These are phyloP conservation scores for Gautieria morchelliformis DNA, from an alignment of 768 basidiomycete genomes.

Conservation along the genomic window DNA sequence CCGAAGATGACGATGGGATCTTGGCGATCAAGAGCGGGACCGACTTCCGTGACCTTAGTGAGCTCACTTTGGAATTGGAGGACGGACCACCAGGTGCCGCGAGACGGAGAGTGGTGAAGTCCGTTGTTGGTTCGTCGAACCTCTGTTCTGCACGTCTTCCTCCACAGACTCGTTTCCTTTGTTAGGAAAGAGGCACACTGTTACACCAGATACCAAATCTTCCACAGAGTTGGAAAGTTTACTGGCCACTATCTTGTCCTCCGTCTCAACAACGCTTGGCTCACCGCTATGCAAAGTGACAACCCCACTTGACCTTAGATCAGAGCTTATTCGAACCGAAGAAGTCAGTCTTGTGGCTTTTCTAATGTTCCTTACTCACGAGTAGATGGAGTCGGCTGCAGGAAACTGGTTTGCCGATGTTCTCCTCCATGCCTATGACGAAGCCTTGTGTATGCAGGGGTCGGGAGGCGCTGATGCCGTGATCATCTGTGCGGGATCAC, in stretches of 20 bases:
- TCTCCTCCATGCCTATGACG: conserved; percentile 73
- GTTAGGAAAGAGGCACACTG: conserved; percentile 58
- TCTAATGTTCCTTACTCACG: neutral
- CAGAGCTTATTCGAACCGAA: conserved; percentile 58
- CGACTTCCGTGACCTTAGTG: conserved; percentile 82
- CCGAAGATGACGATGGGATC: conserved; percentile 61
- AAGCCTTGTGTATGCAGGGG: conserved; percentile 46
- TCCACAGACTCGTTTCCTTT: neutral
- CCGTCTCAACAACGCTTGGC: conserved; percentile 59
- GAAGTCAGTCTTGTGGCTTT: conserved; percentile 42
- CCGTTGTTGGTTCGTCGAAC: conserved; percentile 42
- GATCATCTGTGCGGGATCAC: conserved; percentile 72
- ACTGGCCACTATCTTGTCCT: conserved; percentile 52
- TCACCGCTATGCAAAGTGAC: conserved; percentile 67
- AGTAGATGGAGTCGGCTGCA: conserved; percentile 42
- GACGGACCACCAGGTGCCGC: conserved; percentile 53
- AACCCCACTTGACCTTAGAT: conserved; percentile 62
- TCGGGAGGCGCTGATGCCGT: conserved; percentile 64
- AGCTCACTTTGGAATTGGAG: conserved; percentile 53
- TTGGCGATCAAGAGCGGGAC: conserved; percentile 80
- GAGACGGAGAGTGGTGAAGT: conserved; percentile 52
- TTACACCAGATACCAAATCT: conserved; percentile 48
- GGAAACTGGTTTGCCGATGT: conserved; percentile 86
- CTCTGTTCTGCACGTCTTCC: neutral
- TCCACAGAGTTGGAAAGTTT: conserved; percentile 47